Evolutionary conservation across 208 protist genomes (phyloP), one percentile per base, ranked within the genome.

Genomic region (Acanthamoeba castellanii): DNA sequence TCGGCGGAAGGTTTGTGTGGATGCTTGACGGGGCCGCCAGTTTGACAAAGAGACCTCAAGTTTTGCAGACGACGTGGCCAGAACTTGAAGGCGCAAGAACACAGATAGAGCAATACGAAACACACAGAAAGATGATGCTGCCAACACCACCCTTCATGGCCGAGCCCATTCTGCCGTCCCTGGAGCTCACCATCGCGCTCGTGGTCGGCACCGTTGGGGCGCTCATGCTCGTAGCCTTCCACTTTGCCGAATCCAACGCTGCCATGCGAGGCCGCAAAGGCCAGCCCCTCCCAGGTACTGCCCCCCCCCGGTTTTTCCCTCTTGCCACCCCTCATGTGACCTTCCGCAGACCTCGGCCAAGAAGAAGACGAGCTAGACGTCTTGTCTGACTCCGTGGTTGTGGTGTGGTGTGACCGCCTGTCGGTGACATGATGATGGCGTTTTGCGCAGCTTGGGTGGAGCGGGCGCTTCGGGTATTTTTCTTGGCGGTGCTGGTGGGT

Each of bases 241-340:
- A 92, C 37, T 92, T 92, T 92, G 87, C 66, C 5, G 87, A 92
- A 55, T 27, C 57, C 3, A 92, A 76, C 20, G 87, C 87, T 7
- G 87, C 87, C 45, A 57, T 92, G 87, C 87, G 87, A 16, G 87
- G 87, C 13, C 55, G 66, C 22, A 68, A 92, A 34, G 87, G 87
- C 61, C 57, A 92, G 61, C 87, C 87, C 3, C 61, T 92, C 2
- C 57, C 87, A 59, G 87, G 87, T 92, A 74, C 20, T 14, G n/a
- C n/a, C n/a, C n/a, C n/a, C n/a, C n/a, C n/a, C n/a, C n/a, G n/a
- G n/a, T n/a, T n/a, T n/a, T n/a, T n/a, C n/a, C n/a, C n/a, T n/a
- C n/a, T n/a, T n/a, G n/a, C n/a, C n/a, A n/a, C n/a, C n/a, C n/a
- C n/a, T n/a, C n/a, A 42, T 3, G 37, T 42, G 37, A 1, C 64